Evolutionary conservation across 352 stramenopile species (phyloP).

Genomic region (Thalassiosira hispida): DNA sequence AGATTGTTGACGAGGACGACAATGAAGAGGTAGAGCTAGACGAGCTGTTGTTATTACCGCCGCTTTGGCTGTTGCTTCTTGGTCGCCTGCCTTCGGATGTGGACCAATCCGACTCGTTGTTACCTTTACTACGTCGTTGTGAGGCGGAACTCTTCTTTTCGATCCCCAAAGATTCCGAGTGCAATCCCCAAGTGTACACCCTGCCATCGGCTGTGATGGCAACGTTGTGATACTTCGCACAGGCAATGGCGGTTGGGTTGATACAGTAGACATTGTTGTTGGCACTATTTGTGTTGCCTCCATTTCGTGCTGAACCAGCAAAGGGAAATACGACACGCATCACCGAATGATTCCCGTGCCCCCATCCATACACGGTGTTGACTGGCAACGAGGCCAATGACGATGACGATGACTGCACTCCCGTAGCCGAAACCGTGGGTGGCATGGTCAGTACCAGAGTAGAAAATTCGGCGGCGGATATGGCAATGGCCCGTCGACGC

Average conservation of each 20-base stretch:
- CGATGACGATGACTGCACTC: slow-evolving; percentile 17
- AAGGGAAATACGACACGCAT: slow-evolving; percentile 69
- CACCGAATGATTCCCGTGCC: slow-evolving; percentile 77
- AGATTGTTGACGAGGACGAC: slow-evolving; percentile 29
- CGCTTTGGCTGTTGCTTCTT: slow-evolving; percentile 25
- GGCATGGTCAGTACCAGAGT: slow-evolving; percentile 73
- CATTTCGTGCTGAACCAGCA: background rate
- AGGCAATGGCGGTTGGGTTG: slow-evolving; percentile 81
- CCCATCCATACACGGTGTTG: slow-evolving; percentile 81
- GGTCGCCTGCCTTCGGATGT: slow-evolving; percentile 25
- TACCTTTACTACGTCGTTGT: slow-evolving; percentile 1
- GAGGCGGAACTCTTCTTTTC: slow-evolving; percentile 17
- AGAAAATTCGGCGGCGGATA: slow-evolving; percentile 77
- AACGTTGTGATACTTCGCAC: slow-evolving; percentile 77
- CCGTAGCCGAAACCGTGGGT: slow-evolving; percentile 17
- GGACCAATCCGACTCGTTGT: slow-evolving; percentile 23
- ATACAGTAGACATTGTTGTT: slow-evolving; percentile 36
- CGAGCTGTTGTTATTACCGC: background rate
- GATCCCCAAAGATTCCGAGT: slow-evolving; percentile 69
- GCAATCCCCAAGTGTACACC: slow-evolving; percentile 82
- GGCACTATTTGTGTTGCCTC: background rate
- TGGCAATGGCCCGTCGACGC: slow-evolving; percentile 63
- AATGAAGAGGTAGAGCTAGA: background rate
- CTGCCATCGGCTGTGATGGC: slow-evolving; percentile 73
- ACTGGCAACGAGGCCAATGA: slow-evolving; percentile 55